phyloP scores from a whole-genome alignment of 495 filamentous ascomycete genomes.

The Neurospora cerealis region DNA sequence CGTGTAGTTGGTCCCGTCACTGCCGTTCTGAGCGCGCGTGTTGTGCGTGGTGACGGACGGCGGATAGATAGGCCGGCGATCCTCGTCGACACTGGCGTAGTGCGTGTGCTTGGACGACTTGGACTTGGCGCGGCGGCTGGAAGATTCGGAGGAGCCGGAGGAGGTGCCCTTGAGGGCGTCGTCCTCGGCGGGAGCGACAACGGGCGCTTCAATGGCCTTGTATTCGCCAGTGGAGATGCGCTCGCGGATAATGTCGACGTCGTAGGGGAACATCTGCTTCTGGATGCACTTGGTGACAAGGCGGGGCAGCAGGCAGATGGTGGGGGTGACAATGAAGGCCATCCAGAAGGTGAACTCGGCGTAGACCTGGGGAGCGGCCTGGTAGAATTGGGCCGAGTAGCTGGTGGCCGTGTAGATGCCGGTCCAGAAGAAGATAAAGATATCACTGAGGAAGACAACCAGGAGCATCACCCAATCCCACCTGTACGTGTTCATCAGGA shows the following conservation, averaged over 20 bases:
- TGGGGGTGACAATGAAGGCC: constrained; percentile 59
- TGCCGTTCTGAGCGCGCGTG: constrained; percentile 77
- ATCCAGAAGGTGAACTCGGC: constrained; percentile 79
- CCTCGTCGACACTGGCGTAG: constrained; percentile 60
- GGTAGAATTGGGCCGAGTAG: constrained; percentile 61
- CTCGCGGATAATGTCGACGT: constrained; percentile 94
- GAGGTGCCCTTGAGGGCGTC: constrained; percentile 27
- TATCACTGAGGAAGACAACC: constrained; percentile 67
- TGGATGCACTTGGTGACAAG: constrained; percentile 77
- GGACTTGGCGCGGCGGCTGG: constrained; percentile 11
- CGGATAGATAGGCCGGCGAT: constrained; percentile 81
- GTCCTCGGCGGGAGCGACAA: neutral
- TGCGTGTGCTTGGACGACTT: constrained; percentile 44
- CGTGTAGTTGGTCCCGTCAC: constrained; percentile 89
- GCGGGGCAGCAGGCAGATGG: constrained; percentile 74
- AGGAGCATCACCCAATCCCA: constrained; percentile 95
- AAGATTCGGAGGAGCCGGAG: constrained; percentile 28
- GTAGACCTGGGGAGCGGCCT: constrained; percentile 69
- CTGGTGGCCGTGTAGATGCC: constrained; percentile 73
- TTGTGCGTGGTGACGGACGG: constrained; percentile 78
- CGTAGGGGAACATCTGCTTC: constrained; percentile 85
- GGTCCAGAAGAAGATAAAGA: constrained; percentile 95
- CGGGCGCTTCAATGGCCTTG: constrained; percentile 20
- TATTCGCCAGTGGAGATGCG: constrained; percentile 51
- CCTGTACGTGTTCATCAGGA: constrained; percentile 88